These are phyloP conservation scores for Pouteria glomerata DNA, from an alignment of 148 eudicot species.

Conservation along the genomic window DNA sequence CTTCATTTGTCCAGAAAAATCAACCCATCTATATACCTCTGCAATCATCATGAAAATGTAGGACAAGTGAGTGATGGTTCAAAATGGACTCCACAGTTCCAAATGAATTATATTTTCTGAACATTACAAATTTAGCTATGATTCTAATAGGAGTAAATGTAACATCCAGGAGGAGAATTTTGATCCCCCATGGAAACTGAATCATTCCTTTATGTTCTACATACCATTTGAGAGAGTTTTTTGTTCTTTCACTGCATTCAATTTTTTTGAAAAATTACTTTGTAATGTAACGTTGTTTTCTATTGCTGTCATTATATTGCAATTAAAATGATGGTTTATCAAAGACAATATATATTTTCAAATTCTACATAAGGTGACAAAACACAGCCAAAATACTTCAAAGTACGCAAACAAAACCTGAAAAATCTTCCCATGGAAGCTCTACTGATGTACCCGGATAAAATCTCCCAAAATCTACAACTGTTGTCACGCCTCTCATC, in stretches of 20 bases:
- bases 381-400: background rate
- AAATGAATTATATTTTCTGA: background rate
- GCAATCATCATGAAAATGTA: slow-evolving; percentile 24
- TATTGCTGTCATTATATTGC: background rate
- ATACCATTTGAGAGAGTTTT: background rate
- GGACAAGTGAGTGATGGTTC: background rate
- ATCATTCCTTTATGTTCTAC: background rate
- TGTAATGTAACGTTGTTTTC: background rate
- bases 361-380: background rate
- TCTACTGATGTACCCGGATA: slow-evolving; percentile 72
- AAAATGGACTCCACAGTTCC: background rate
- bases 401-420: slow-evolving; percentile 43
- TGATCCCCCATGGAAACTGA: background rate
- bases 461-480: slow-evolving; percentile 92
- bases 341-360: background rate
- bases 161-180: background rate
- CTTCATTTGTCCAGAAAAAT: slow-evolving; percentile 64
- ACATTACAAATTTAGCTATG: background rate
- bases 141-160: background rate
- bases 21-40: slow-evolving; percentile 91
- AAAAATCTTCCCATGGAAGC: slow-evolving; percentile 79
- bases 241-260: background rate
- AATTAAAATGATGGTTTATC: background rate
- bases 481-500: slow-evolving; percentile 86
- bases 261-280: background rate